Percentiles rank a stretch among this genome's conserved stretches.
Evolutionary conservation across 2,329 filamentous ascomycete genomes (phyloP).

Genomic region (Rutstroemia sp.): DNA sequence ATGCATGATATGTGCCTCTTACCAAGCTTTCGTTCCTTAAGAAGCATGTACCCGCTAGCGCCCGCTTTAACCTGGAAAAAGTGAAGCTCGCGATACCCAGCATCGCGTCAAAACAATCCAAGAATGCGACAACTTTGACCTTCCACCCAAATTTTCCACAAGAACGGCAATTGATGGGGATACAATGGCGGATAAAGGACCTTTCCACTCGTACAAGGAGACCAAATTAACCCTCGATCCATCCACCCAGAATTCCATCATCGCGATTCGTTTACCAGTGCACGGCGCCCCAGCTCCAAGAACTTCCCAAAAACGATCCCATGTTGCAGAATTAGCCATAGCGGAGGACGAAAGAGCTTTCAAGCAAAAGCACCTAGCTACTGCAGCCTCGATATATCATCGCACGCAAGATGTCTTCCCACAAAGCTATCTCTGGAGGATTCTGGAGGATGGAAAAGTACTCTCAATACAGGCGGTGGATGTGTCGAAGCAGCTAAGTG

Average conservation of each 20-base stretch:
- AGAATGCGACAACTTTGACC: conserved; percentile 20
- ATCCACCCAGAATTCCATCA: conserved; percentile 57
- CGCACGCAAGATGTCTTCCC: conserved; percentile 69
- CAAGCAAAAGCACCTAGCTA: conserved; percentile 64
- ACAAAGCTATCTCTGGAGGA: conserved; percentile 83
- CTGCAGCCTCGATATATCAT: conserved; percentile 77
- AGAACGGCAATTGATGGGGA: conserved; percentile 45
- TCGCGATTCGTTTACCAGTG: conserved; percentile 61
- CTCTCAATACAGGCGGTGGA: conserved; percentile 81
- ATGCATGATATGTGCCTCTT: neutral
- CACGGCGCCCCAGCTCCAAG: conserved; percentile 32
- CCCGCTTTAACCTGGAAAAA: conserved; percentile 12
- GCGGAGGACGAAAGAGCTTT: conserved; percentile 69
- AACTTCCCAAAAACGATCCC: conserved; percentile 35
- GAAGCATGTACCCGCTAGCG: conserved; percentile 11
- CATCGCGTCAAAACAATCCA: conserved; percentile 14
- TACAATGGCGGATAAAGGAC: conserved; percentile 58
- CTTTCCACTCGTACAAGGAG: conserved; percentile 73
- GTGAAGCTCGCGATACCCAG: conserved; percentile 12
- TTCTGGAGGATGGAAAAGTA: conserved; percentile 71
- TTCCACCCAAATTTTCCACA: conserved; percentile 10
- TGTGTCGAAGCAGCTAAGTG: conserved; percentile 59
- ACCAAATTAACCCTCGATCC: conserved; percentile 77
- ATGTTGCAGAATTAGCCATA: conserved; percentile 31
- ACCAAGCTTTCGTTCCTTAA: neutral